Conservation (phyloP, 2,329 filamentous ascomycete genomes). For the Beauveria brongniartii region DNA sequence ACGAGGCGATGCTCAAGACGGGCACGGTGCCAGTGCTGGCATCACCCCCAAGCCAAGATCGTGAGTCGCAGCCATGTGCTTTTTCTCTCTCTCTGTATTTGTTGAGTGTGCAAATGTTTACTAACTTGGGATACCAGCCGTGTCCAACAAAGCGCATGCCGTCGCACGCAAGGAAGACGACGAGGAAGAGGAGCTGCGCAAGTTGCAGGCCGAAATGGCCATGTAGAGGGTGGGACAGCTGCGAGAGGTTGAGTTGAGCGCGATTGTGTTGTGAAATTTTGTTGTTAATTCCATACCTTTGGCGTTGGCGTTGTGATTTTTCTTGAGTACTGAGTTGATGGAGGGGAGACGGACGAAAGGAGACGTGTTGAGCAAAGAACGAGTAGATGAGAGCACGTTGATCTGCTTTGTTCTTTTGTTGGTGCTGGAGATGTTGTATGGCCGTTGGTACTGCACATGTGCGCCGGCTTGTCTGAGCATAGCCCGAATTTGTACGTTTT, state of each 20-base stretch:
- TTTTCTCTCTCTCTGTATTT: conserved; percentile 16
- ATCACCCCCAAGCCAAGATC: conserved; percentile 62
- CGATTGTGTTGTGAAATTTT: too few species aligned
- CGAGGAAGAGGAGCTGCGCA: conserved; percentile 89
- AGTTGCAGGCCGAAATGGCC: conserved; percentile 93
- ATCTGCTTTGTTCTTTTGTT: neutral
- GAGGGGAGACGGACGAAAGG: neutral
- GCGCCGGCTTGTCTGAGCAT: neutral
- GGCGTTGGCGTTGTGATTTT: conserved; percentile 13
- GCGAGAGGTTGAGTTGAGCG: neutral
- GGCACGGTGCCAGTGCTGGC: conserved; percentile 81
- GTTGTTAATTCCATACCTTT: conserved; percentile 8
- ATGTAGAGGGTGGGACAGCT: conserved; percentile 52
- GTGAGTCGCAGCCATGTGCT: conserved; percentile 44
- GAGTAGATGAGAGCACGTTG: neutral
- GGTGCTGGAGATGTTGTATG: neutral
- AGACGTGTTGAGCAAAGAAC: neutral
- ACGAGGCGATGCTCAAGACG: conserved; percentile 88
- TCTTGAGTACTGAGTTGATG: conserved; percentile 11
- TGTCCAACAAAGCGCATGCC: conserved; percentile 30
- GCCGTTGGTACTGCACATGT: neutral
- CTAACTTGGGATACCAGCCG: conserved; percentile 3
- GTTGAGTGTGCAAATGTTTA: neutral
- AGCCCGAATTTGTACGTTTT: neutral
- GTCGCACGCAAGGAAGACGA: conserved; percentile 60